Evolutionary conservation across 225 moss, liverwort and hornwort genomes (phyloP).

Genomic region (Physcomitrium patens): DNA sequence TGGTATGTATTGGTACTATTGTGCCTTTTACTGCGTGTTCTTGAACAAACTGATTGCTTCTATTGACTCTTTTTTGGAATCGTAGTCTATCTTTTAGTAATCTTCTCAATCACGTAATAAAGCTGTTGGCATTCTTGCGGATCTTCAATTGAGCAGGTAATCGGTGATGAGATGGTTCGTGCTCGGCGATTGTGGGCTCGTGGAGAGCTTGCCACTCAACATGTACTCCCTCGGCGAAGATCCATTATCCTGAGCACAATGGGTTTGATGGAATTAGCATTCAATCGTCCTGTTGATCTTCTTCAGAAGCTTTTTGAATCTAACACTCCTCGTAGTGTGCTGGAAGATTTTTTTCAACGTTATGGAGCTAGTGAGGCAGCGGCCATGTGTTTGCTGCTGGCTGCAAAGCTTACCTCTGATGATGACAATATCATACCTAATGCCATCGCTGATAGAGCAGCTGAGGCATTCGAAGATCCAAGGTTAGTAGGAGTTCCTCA

Average conservation of each 20-base stretch:
- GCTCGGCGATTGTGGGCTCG: constrained; percentile 93
- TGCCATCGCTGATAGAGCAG: constrained; percentile 79
- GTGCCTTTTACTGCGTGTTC: background rate
- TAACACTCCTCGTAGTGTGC: constrained; percentile 60
- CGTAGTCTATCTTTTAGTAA: background rate
- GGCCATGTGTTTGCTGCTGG: constrained; percentile 96
- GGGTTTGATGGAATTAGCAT: constrained; percentile 91
- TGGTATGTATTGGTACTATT: background rate
- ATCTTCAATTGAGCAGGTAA: constrained; percentile 31
- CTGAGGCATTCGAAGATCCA: constrained; percentile 95
- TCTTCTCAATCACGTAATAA: background rate
- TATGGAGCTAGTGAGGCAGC: constrained; percentile 91
- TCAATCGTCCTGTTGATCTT: constrained; percentile 91
- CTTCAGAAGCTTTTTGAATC: constrained; percentile 87
- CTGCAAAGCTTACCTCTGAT: constrained; percentile 89
- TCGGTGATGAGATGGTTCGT: constrained; percentile 73
- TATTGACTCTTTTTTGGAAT: background rate
- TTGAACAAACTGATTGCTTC: background rate
- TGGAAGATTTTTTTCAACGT: constrained; percentile 97
- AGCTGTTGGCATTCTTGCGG: constrained; percentile 1
- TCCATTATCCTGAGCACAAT: constrained; percentile 91
- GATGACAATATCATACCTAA: constrained; percentile 77
- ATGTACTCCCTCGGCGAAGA: constrained; percentile 81
- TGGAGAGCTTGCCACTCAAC: constrained; percentile 96
- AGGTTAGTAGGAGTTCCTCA: constrained; percentile 92